Conservation (phyloP, 2,329 filamentous ascomycete genomes). For the Macrophomina pseudophaseolina region DNA sequence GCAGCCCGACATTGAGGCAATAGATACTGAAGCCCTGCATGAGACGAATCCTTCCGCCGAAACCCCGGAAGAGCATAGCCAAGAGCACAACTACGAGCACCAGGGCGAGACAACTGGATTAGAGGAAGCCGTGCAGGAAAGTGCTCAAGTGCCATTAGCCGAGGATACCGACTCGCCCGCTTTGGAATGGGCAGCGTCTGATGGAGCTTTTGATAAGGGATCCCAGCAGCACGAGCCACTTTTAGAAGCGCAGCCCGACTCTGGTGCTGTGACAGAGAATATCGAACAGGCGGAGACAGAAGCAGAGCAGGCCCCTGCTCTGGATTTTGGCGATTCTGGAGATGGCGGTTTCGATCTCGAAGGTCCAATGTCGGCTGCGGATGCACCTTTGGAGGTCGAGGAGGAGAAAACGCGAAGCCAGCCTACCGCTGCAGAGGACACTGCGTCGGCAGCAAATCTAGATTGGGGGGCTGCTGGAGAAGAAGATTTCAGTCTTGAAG, state of each 20-base stretch:
- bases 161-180: constrained; percentile 45
- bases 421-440: constrained; percentile 30
- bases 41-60: constrained; percentile 29
- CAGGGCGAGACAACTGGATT: constrained; percentile 52
- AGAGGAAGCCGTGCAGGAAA: constrained; percentile 53
- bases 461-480: constrained; percentile 30
- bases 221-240: not conserved
- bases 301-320: constrained; percentile 27
- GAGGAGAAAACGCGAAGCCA: not conserved
- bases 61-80: constrained; percentile 30
- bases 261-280: not conserved
- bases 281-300: not conserved
- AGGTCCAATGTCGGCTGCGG: not conserved
- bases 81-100: constrained; percentile 51
- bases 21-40: constrained; percentile 27
- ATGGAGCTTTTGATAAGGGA: constrained; percentile 24
- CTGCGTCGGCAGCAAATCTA: not conserved
- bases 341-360: constrained; percentile 37
- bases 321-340: constrained; percentile 43
- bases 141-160: constrained; percentile 48
- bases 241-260: not conserved
- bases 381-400: not conserved
- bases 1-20: constrained; percentile 26
- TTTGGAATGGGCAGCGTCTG: constrained; percentile 28
- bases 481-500: constrained; percentile 22